Evolutionary conservation across 2,329 filamentous ascomycete genomes (phyloP), one percentile per base, ranked within the genome.

Genomic region (Sporothrix sp.): DNA sequence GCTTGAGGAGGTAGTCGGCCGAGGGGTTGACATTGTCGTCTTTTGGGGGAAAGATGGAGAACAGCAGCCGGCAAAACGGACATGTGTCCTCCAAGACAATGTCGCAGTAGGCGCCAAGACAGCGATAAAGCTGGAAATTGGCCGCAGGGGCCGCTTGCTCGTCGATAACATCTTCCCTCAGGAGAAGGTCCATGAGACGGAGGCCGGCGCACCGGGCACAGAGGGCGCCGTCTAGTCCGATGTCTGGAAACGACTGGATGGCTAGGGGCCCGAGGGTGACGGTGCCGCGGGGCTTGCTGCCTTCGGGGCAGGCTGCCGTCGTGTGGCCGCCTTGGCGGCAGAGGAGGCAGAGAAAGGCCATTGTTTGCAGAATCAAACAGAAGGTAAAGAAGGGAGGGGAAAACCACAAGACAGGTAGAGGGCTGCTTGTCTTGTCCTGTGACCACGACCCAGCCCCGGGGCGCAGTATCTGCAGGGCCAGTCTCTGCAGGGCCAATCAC

Each of bases 41-140:
- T 8, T 37, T 33, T 2, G 23, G 39, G 18, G 48, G 48, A 25
- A 50, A 50, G 25, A 50, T 37, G 39, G 28, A 27, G 10, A 50
- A 50, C 40, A 50, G 33, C 39, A 50, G 48, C n/a, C 48, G 48
- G 33, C 48, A 50, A 4, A 50, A 40, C 18, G 48, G 40, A 18
- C 48, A 50, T 11, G 25, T 44, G 8, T 50, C 48, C 32, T 45
- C 33, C 4, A 50, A n/a, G 21, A 30, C 48, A 11, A 50, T 38
- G 30, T 18, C 30, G 32, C 33, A 16, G 33, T 38, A 50, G 0
- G 32, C 16, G 7, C 48, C 48, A 13, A 50, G 39, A 6, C 25
- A 28, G 32, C 48, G 48, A 13, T 38, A 11, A 11, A 37, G 40
- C 8, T 16, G 11, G 4, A 28, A 9, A 23, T 44, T 45, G 23